phyloP scores from a whole-genome alignment of 163 green algal genomes.

The Prototheca wickerhamii region DNA sequence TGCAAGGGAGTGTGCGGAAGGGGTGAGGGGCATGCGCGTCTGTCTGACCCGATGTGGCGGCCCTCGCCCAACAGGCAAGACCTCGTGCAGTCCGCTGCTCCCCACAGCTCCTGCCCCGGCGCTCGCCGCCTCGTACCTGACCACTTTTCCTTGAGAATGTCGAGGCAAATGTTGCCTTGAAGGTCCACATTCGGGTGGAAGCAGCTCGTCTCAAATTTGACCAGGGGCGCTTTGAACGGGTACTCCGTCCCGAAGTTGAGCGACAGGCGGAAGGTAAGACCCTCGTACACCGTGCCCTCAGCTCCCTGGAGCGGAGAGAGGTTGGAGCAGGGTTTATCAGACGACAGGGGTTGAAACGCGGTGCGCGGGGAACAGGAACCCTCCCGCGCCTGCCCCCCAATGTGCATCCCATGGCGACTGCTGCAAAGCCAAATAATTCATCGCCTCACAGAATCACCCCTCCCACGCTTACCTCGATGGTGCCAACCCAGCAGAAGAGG shows the following conservation, averaged over 20 bases:
- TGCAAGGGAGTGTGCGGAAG: neutral
- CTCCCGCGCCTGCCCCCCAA: no score
- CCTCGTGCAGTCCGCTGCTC: neutral
- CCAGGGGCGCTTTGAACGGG: conserved; percentile 63
- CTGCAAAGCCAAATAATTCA: neutral
- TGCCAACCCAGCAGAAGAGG: conserved; percentile 69
- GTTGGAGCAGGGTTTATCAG: neutral
- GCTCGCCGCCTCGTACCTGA: conserved; percentile 16
- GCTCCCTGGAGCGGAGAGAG: conserved; percentile 26
- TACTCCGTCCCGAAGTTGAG: conserved; percentile 61
- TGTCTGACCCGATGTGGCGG: neutral
- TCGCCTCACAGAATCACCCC: neutral
- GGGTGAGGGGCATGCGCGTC: neutral
- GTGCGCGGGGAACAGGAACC: no score
- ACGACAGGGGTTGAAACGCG: neutral
- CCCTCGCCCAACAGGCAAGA: neutral
- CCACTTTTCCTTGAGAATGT: conserved; percentile 79
- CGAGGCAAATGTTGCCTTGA: conserved; percentile 74
- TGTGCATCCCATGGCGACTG: no score
- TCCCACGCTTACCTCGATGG: conserved; percentile 33
- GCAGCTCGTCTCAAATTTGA: conserved; percentile 67
- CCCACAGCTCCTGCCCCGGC: neutral
- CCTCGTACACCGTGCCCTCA: conserved; percentile 59
- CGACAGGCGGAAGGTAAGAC: conserved; percentile 59
- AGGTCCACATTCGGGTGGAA: conserved; percentile 80